Percentiles rank a stretch among this genome's conserved stretches.
phyloP scores from a whole-genome alignment of 139 green algal species.

The Coccomyxa sp. region DNA sequence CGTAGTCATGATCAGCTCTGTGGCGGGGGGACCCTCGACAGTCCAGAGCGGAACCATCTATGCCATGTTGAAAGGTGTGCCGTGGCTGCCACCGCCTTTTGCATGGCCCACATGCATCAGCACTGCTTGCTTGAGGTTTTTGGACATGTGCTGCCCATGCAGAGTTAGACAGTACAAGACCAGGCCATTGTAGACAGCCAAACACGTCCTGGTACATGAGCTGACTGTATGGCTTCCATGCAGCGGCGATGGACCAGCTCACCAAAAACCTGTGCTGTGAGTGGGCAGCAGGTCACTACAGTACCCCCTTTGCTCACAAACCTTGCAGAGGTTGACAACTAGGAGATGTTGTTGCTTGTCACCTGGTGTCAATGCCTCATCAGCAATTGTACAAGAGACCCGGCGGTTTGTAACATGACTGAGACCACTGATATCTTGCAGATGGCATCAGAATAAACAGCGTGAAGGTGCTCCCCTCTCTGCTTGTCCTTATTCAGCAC shows the following conservation, averaged over 20 bases:
- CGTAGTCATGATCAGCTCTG: slow-evolving; percentile 81
- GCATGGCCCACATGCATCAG: background rate
- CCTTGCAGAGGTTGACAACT: too few species aligned
- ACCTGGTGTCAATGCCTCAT: too few species aligned
- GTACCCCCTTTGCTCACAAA: too few species aligned
- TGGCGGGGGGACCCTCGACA: slow-evolving; percentile 76
- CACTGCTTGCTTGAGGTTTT: too few species aligned
- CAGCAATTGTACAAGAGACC: too few species aligned
- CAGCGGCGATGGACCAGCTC: slow-evolving; percentile 89
- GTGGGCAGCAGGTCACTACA: too few species aligned
- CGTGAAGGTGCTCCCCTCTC: background rate
- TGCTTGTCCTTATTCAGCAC: background rate
- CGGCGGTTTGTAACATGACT: too few species aligned
- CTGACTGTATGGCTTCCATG: background rate
- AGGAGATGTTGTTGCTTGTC: too few species aligned
- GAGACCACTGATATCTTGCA: too few species aligned
- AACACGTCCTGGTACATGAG: background rate
- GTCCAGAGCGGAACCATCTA: slow-evolving; percentile 76
- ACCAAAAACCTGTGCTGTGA: slow-evolving; percentile 78
- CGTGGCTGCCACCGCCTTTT: background rate
- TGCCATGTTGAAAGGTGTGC: slow-evolving; percentile 74
- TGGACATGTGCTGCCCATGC: too few species aligned
- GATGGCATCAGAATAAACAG: slow-evolving; percentile 79
- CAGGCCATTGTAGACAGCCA: too few species aligned
- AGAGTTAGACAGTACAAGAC: too few species aligned